Evolutionary conservation across 2,329 filamentous ascomycete species (phyloP).

Genomic region (Aspergillus luchuensis): DNA sequence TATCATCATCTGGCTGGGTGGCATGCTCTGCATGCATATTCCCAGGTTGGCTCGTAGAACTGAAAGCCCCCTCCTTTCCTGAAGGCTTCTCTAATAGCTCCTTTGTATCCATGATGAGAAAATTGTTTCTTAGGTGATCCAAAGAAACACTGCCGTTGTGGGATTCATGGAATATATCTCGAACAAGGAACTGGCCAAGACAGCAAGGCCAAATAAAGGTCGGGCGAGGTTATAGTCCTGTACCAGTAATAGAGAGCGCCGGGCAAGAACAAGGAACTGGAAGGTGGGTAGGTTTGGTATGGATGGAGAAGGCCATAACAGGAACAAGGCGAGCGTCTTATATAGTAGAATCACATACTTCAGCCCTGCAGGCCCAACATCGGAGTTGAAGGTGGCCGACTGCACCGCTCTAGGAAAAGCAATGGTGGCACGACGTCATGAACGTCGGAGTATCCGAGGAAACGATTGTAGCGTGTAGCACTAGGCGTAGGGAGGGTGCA

Average conservation of each 20-base stretch:
- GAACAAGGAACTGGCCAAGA: background rate
- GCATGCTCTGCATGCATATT: conserved; percentile 21
- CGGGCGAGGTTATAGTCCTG: background rate
- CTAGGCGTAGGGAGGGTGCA: background rate
- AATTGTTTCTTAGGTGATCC: background rate
- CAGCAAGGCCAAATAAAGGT: background rate
- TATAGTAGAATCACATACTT: background rate
- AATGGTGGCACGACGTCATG: conserved; percentile 6
- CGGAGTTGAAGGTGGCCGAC: background rate
- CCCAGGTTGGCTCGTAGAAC: conserved; percentile 9
- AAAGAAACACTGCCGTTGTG: background rate
- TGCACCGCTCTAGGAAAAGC: background rate
- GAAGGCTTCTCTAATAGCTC: background rate
- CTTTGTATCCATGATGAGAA: background rate
- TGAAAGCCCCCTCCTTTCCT: background rate
- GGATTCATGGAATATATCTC: background rate
- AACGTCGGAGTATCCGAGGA: background rate
- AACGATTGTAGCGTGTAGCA: background rate
- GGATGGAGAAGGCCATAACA: background rate
- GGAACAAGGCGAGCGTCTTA: background rate
- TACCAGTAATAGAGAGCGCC: background rate
- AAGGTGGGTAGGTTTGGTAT: background rate
- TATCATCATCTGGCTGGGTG: conserved; percentile 17
- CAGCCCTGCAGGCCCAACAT: background rate
- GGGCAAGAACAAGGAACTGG: background rate